phyloP scores from a whole-genome alignment of 108 stramenopile genomes.

The Skeletonema potamos region DNA sequence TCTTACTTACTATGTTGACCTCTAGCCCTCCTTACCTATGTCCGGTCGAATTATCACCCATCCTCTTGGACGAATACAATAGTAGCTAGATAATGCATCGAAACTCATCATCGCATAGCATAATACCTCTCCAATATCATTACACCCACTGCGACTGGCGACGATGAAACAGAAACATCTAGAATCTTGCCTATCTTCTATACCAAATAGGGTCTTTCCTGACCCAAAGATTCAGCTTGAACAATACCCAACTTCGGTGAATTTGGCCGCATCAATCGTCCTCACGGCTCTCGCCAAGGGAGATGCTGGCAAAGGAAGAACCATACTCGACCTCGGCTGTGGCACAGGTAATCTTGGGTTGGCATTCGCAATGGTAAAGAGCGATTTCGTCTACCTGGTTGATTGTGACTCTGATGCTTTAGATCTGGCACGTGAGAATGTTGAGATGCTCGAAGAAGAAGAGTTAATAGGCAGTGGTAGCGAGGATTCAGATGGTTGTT shows the following conservation, averaged over 20 bases:
- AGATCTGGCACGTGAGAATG: conserved; percentile 64
- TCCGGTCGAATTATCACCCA: no score
- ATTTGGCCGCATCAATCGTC: conserved; percentile 77
- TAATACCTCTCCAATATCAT: no score
- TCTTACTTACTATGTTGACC: no score
- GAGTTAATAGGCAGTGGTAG: conserved; percentile 23
- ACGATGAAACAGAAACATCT: conserved; percentile 69
- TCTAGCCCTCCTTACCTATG: no score
- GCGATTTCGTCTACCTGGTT: conserved; percentile 62
- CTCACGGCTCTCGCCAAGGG: conserved; percentile 68
- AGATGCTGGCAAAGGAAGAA: conserved; percentile 58
- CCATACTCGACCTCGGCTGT: conserved; percentile 90
- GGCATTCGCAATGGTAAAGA: conserved; percentile 75
- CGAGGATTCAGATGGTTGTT: conserved; percentile 27
- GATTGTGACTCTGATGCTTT: conserved; percentile 89
- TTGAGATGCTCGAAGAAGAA: conserved; percentile 41
- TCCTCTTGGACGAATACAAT: no score
- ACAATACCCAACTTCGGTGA: conserved; percentile 88
- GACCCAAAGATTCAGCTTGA: conserved; percentile 79
- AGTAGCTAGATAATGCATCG: no score
- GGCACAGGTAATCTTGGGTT: conserved; percentile 93
- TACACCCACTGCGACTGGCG: no score
- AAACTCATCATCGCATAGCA: no score
- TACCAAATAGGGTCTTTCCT: conserved; percentile 59
- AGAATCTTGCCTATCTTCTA: conserved; percentile 80